These are phyloP conservation scores for Galeopsis tetrahit DNA, from an alignment of 257 asterid genomes.

Conservation along the genomic window DNA sequence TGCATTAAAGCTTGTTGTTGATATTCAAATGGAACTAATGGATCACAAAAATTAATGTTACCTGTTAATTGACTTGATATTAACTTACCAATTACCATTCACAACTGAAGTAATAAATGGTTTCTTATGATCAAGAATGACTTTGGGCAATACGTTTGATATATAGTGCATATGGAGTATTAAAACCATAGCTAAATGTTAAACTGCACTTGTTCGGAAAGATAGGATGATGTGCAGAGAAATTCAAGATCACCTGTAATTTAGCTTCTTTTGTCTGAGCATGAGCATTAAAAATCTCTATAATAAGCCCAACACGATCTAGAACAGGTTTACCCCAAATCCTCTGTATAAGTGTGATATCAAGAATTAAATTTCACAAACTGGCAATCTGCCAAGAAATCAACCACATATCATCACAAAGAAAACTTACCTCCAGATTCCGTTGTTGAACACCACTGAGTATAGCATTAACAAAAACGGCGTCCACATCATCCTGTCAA, in stretches of 20 bases:
- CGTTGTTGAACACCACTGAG: constrained; percentile 88
- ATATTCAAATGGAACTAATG: too few species aligned
- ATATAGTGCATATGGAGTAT: too few species aligned
- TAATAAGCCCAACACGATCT: constrained; percentile 91
- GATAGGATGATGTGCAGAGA: constrained; percentile 22
- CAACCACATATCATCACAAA: constrained; percentile 16
- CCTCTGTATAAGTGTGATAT: constrained; percentile 47
- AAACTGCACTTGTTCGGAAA: constrained; percentile 4
- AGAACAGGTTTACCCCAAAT: constrained; percentile 89
- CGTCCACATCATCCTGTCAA: constrained; percentile 77
- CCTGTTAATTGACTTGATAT: too few species aligned
- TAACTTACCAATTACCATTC: too few species aligned
- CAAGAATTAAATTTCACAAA: constrained; percentile 10
- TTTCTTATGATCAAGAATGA: too few species aligned
- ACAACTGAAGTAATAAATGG: too few species aligned
- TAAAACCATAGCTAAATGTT: background rate
- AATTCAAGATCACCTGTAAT: constrained; percentile 63
- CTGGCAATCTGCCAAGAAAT: constrained; percentile 13
- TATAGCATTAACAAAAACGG: constrained; percentile 85
- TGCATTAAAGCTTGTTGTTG: too few species aligned
- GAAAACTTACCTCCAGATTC: constrained; percentile 76
- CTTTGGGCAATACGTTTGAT: too few species aligned
- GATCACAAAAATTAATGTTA: too few species aligned
- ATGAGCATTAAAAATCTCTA: constrained; percentile 96
- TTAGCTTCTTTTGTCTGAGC: constrained; percentile 99